Percentiles rank a stretch among this genome's conserved stretches.
Conservation (phyloP, 192 early-diverging fungal species). For the Backusella luteola region DNA sequence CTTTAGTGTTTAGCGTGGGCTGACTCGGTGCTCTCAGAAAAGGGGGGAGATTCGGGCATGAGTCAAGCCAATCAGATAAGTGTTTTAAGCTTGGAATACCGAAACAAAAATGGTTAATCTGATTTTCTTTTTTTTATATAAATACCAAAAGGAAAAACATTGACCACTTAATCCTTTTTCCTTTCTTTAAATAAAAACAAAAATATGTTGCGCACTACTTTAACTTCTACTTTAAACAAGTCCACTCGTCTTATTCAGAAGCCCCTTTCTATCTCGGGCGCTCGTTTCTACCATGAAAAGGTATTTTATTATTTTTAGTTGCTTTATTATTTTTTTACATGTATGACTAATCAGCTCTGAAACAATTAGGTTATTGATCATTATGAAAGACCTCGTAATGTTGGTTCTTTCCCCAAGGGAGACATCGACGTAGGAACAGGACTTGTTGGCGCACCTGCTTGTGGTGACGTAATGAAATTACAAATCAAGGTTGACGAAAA, state of each 20-base stretch:
- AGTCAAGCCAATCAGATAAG: neutral
- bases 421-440: slow-evolving; percentile 94
- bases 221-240: neutral
- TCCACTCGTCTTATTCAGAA: slow-evolving; percentile 19
- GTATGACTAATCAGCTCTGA: neutral
- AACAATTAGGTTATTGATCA: slow-evolving; percentile 88
- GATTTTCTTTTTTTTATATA: neutral
- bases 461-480: slow-evolving; percentile 91
- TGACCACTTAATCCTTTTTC: neutral
- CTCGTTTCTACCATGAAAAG: slow-evolving; percentile 33
- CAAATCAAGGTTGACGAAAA: slow-evolving; percentile 96
- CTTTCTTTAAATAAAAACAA: neutral
- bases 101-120: slow-evolving; percentile 5
- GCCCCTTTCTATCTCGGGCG: slow-evolving; percentile 13
- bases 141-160: neutral
- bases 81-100: neutral
- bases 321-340: neutral
- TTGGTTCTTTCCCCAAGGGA: slow-evolving; percentile 87
- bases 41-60: neutral
- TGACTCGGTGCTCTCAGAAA: neutral
- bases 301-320: neutral
- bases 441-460: slow-evolving; percentile 87
- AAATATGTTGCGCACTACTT: slow-evolving; percentile 18
- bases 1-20: neutral
- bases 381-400: slow-evolving; percentile 95